Conservation (phyloP, 176 grass and related monocot genomes). For the Puya raimondii region DNA sequence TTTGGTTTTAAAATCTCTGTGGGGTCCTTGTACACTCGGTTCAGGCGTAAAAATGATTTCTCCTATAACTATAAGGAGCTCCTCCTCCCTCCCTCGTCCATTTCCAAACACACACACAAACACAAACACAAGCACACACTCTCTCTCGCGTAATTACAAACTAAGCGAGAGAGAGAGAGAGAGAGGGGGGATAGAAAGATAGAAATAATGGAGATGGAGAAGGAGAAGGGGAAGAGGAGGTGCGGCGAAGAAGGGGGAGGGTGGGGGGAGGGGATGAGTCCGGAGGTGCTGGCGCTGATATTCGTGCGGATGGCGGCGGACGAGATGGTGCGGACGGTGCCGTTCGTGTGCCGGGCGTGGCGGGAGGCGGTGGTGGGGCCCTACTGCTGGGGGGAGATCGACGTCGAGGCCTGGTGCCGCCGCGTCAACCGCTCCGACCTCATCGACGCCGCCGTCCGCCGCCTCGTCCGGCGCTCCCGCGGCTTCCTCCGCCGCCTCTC, state of each 20-base stretch:
- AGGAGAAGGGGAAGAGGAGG: neutral
- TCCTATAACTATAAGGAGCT: too few species aligned
- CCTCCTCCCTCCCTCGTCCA: too few species aligned
- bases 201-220: neutral
- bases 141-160: too few species aligned
- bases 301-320: constrained; percentile 31
- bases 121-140: too few species aligned
- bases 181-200: neutral
- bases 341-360: constrained; percentile 55
- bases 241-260: neutral
- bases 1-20: too few species aligned
- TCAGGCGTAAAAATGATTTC: too few species aligned
- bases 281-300: constrained; percentile 43
- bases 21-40: too few species aligned
- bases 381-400: constrained; percentile 41
- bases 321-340: constrained; percentile 30
- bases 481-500: constrained; percentile 41
- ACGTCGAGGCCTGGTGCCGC: constrained; percentile 57
- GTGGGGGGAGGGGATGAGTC: constrained; percentile 37
- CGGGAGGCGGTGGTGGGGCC: constrained; percentile 22
- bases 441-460: constrained; percentile 37
- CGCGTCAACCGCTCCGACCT: constrained; percentile 35
- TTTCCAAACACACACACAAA: too few species aligned
- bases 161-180: neutral
- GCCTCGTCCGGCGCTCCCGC: constrained; percentile 29